Base-by-base conservation (phyloP, 306 rosid species). In the Lotus japonicus region DNA sequence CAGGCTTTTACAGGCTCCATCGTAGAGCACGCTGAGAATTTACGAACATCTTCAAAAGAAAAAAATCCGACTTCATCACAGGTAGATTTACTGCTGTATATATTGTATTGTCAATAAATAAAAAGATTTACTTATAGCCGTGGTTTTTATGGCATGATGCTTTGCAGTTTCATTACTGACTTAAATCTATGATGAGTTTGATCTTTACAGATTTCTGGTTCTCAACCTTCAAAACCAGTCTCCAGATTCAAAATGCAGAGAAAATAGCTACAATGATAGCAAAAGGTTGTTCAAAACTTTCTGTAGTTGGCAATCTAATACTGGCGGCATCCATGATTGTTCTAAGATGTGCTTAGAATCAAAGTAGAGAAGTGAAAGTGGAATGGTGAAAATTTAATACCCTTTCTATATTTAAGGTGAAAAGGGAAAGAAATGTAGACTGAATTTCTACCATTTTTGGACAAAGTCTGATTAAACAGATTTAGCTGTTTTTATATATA, bases 191-290 rank as follows among this genome's bases (percentile, higher is more conserved):
- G 52, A 33, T 11, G 48, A 21, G 12, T 41, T 59, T 79, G 55
- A 58, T 39, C 23, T 48, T 58, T 39, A 76, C 86, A 87, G 95
- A 57, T 75, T 41, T 75, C 87, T 15, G 71, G 80, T 81, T 81
- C 88, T 62, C 92, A 84, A 58, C 77, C 83, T 70, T 78, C 82
- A 71, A 89, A 86, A 74, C 97, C 95, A 23, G 87, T 92, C 35
- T 89, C 96, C 61, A 86, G 97, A 82, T 92, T 92, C 88, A 92
- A 80, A 87, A 81, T 86, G 95, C 96, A 83, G 79, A 86, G 92
- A 77, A 87, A 75, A 79, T 92, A 88, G 78, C 46, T 31, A 72
- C 74, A 55, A 2, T 21, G 6, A 19, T 16, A 14, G 60, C 39
- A 39, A 64, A 67, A 12, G 35, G 41, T 72, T 63, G 63, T 43